Base-by-base conservation (phyloP, 2,329 filamentous ascomycete genomes). In the Xylariaceae sp. region DNA sequence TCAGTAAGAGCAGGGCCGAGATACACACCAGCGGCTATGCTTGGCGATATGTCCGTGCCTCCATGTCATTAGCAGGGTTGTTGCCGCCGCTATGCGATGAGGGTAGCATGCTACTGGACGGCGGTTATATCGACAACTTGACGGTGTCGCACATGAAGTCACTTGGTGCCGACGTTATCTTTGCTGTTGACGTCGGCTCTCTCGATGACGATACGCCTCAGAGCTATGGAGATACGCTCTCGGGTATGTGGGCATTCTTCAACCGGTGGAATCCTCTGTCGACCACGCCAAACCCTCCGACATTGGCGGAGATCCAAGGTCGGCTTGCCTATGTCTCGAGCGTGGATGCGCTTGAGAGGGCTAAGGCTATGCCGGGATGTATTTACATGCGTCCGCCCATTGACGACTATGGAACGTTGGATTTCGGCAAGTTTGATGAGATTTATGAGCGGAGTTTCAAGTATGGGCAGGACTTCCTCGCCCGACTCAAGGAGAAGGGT, bases 261-360 rank as follows among this genome's bases (percentile, higher is more conserved):
- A 99, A 99, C 73, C 85, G 95, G 51, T 99, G 94, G 94, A 99
- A 99, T 67, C 93, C 94, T 0, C 92, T 99, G 73, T 95, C 90
- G 0, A 81, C 83, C 1, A 86, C 87, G 62, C 89, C 94, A 0
- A 99, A 99, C 68, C 94, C 94, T 6, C 94, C 94, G 0, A 97
- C 94, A 0, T 78, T 99, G 9, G 92, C 91, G 0, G 94, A 99
- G 74, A 99, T 99, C 62, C 95, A 99, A 76, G 93, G 90, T 4
- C 84, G 94, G 1, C 81, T 99, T 5, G 94, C 94, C 0, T 99
- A 99, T 70, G 94, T 99, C 51, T 94, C 89, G 4, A 95, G 89
- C 57, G 91, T 97, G 10, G 94, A 97, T 73, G 94, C 94, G 30
- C 80, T 99, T 30, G 94, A 99, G 74, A 83, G 92, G 44, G 94